Conservation (phyloP, 2,329 filamentous ascomycete genomes). For the Verticillium klebahnii region DNA sequence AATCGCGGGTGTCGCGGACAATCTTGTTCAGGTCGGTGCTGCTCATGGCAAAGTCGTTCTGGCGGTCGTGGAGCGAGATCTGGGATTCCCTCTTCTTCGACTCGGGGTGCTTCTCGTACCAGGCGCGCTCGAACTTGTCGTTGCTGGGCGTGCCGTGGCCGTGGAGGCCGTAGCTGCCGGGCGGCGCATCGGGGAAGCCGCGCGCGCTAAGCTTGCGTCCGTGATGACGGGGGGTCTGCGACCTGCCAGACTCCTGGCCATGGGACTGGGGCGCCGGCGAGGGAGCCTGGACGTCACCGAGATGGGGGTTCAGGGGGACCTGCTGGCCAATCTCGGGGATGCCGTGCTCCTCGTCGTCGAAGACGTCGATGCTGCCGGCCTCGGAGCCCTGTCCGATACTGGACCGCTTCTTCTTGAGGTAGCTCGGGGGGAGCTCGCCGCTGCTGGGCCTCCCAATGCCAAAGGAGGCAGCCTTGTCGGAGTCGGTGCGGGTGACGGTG, state of each 20-base stretch:
- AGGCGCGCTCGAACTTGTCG: conserved; percentile 84
- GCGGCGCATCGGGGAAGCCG: conserved; percentile 65
- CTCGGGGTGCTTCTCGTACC: conserved; percentile 91
- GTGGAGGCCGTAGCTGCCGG: conserved; percentile 89
- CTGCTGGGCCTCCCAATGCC: conserved; percentile 69
- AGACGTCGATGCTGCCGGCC: conserved; percentile 16
- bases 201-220: conserved; percentile 68
- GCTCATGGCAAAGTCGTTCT: conserved; percentile 76
- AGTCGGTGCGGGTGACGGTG: conserved; percentile 85
- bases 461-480: conserved; percentile 77
- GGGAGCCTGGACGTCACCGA: conserved; percentile 93
- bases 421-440: conserved; percentile 46
- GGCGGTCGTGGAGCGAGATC: conserved; percentile 48
- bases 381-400: conserved; percentile 53
- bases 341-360: conserved; percentile 68
- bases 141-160: conserved; percentile 67
- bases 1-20: conserved; percentile 64
- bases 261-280: conserved; percentile 62
- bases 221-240: conserved; percentile 47
- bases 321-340: conserved; percentile 90
- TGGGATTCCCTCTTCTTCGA: conserved; percentile 68
- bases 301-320: conserved; percentile 89
- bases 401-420: conserved; percentile 60
- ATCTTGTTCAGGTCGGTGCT: conserved; percentile 88
- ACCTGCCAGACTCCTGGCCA: conserved; percentile 23